phyloP scores from a whole-genome alignment of 805 yeast species.

The Brettanomyces anomalus region DNA sequence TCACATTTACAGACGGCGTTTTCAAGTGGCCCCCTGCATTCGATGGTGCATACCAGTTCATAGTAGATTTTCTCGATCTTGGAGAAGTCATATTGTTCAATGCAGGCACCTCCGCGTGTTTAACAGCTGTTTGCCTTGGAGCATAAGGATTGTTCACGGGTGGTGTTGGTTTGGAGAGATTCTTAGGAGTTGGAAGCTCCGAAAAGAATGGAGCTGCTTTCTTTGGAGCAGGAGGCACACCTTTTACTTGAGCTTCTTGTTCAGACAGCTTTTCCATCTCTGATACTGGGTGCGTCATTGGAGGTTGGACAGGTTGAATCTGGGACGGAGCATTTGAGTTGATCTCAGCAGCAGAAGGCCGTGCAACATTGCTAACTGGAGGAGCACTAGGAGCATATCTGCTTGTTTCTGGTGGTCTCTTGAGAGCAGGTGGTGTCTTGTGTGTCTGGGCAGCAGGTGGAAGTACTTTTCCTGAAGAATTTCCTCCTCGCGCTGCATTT shows the following conservation, averaged over 20 bases:
- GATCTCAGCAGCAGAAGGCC: too few relatives aligned
- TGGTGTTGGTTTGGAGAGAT: not conserved
- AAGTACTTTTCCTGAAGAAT: too few relatives aligned
- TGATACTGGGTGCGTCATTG: too few relatives aligned
- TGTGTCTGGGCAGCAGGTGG: too few relatives aligned
- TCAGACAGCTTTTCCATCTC: too few relatives aligned
- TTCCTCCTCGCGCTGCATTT: not conserved
- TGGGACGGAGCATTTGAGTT: too few relatives aligned
- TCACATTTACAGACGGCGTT: constrained; percentile 14
- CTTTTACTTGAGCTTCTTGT: not conserved
- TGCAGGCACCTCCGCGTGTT: not conserved
- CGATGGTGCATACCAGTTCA: constrained; percentile 25
- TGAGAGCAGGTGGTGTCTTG: too few relatives aligned
- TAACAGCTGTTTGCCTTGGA: not conserved
- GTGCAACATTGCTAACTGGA: too few relatives aligned
- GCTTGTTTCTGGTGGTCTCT: too few relatives aligned
- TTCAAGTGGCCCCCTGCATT: constrained; percentile 24
- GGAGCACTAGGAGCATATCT: too few relatives aligned
- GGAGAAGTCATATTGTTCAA: not conserved
- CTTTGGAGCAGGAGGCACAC: not conserved
- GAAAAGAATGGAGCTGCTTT: not conserved
- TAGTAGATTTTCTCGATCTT: constrained; percentile 8
- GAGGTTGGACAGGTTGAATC: too few relatives aligned
- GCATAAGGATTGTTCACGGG: constrained; percentile 3
- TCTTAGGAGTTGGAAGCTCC: constrained; percentile 2